Evolutionary conservation across 257 asterid genomes (phyloP).

Genomic region (Salvia splendens): DNA sequence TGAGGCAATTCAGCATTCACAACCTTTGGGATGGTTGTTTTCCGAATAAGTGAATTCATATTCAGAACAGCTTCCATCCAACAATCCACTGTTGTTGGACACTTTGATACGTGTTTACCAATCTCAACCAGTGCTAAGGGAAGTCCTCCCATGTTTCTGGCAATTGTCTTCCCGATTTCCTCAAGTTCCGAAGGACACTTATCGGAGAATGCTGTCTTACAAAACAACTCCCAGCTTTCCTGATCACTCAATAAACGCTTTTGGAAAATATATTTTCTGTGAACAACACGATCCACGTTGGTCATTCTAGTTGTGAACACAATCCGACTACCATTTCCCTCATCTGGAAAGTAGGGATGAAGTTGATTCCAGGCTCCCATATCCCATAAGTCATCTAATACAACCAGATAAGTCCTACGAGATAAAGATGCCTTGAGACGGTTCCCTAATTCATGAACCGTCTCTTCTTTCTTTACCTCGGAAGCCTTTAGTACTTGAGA

Average conservation of each 20-base stretch:
- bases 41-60: neutral
- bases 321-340: neutral
- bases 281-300: neutral
- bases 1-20: conserved; percentile 30
- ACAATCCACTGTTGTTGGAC: neutral
- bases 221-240: conserved; percentile 1
- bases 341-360: neutral
- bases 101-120: conserved; percentile 16
- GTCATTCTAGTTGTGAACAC: neutral
- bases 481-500: too few species aligned
- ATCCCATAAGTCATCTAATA: conserved; percentile 19
- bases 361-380: neutral
- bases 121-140: conserved; percentile 21
- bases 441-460: neutral
- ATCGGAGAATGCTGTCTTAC: neutral
- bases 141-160: conserved; percentile 25
- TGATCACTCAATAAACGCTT: neutral
- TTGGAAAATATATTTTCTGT: neutral
- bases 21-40: too few species aligned
- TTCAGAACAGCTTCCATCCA: conserved; percentile 22
- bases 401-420: neutral
- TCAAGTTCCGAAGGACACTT: neutral
- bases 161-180: conserved; percentile 9
- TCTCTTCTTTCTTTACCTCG: too few species aligned
- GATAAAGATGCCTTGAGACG: neutral